A percentile compares a stretch with the other conserved stretches of the same genome.
These are phyloP conservation scores for Globisporangium canariense DNA, from an alignment of 352 stramenopile genomes.

Conservation along the genomic window DNA sequence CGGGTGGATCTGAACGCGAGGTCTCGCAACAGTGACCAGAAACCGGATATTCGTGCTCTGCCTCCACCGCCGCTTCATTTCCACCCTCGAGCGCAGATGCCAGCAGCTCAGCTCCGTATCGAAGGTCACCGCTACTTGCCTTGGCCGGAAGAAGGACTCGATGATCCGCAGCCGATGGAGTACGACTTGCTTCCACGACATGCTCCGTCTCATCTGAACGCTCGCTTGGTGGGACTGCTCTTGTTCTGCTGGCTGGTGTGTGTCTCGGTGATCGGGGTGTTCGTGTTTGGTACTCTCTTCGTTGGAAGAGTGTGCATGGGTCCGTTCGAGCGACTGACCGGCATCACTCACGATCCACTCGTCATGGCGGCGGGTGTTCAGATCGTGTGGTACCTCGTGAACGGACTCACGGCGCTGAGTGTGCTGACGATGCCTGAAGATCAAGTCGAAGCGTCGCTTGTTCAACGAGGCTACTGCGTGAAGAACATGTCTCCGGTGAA, in stretches of 20 bases:
- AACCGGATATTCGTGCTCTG: constrained; percentile 43
- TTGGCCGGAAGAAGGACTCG: constrained; percentile 80
- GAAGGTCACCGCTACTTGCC: constrained; percentile 74
- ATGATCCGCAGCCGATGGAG: constrained; percentile 62
- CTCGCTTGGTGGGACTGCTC: constrained; percentile 49
- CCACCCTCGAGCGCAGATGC: constrained; percentile 64
- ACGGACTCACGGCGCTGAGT: constrained; percentile 55
- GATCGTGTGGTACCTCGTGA: constrained; percentile 73
- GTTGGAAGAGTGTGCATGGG: constrained; percentile 62
- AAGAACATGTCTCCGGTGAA: constrained; percentile 58
- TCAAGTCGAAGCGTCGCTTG: constrained; percentile 52
- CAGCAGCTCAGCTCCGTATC: constrained; percentile 65
- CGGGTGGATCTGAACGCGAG: constrained; percentile 30
- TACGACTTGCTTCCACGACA: constrained; percentile 65
- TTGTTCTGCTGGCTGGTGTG: constrained; percentile 61
- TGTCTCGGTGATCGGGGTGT: constrained; percentile 49
- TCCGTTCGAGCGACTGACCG: constrained; percentile 65
- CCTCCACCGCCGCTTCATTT: constrained; percentile 77
- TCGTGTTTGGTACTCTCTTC: constrained; percentile 70
- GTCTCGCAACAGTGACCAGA: constrained; percentile 20
- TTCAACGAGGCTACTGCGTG: constrained; percentile 67
- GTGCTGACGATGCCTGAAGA: constrained; percentile 59
- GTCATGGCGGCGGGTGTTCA: constrained; percentile 70
- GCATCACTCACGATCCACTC: constrained; percentile 72
- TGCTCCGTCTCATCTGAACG: constrained; percentile 45